Evolutionary conservation across 139 green algal genomes (phyloP).

Genomic region (Pleodorina starrii): DNA sequence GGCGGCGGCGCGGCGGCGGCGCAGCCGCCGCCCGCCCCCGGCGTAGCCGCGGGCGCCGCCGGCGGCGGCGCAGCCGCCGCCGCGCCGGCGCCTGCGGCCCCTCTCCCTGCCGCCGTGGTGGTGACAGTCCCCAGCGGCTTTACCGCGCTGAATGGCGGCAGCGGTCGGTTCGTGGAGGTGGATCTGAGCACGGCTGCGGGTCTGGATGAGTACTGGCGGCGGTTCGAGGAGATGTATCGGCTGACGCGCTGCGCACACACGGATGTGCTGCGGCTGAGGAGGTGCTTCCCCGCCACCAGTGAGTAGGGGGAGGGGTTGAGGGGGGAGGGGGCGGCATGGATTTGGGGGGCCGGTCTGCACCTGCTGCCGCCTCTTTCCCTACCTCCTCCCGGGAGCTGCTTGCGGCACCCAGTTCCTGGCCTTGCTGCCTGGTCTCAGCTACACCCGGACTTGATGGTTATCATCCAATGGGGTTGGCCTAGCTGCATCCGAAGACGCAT

Average conservation of each 20-base stretch:
- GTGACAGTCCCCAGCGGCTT: not conserved
- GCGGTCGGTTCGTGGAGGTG: conserved; percentile 28
- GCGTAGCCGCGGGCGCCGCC: conserved; percentile 18
- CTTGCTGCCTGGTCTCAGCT: no score
- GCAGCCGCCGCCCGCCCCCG: not conserved
- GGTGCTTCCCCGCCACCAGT: conserved; percentile 41
- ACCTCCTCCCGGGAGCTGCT: no score
- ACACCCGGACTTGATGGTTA: no score
- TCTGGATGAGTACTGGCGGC: conserved; percentile 41
- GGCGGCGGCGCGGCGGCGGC: not conserved
- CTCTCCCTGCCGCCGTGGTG: not conserved
- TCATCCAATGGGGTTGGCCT: no score
- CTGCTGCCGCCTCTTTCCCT: not conserved
- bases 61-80: not conserved
- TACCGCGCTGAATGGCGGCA: not conserved
- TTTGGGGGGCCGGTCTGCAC: not conserved
- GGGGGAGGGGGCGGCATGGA: not conserved
- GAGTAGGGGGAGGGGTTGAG: not conserved
- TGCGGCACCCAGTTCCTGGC: no score
- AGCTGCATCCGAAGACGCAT: not conserved
- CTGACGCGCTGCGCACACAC: not conserved
- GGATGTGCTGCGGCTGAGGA: conserved; percentile 4
- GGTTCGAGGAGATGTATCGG: conserved; percentile 45
- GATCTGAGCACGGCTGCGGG: conserved; percentile 17
- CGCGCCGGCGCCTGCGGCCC: no score